These are phyloP conservation scores for Phlyctochytrium arcticum DNA, from an alignment of 192 early-diverging fungal genomes.

Conservation along the genomic window DNA sequence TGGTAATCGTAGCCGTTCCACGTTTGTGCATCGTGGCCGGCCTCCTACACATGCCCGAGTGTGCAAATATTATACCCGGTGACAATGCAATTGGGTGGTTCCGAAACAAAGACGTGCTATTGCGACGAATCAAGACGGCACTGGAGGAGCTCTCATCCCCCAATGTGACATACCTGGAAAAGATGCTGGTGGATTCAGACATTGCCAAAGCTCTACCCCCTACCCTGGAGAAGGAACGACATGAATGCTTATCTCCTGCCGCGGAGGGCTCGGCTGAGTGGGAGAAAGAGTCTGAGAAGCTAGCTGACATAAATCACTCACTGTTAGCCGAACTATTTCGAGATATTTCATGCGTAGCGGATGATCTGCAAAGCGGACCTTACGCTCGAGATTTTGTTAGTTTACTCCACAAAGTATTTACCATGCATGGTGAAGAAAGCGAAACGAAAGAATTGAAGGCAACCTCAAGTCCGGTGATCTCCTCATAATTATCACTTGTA, in stretches of 20 bases:
- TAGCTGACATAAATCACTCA: background rate
- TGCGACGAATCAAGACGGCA: background rate
- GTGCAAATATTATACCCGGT: constrained; percentile 50
- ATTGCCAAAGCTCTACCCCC: no score
- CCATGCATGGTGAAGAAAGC: constrained; percentile 37
- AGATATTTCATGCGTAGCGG: constrained; percentile 49
- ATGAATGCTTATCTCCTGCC: background rate
- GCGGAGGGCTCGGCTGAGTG: no score
- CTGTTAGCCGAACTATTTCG: constrained; percentile 31
- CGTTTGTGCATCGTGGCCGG: constrained; percentile 57
- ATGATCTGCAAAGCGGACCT: constrained; percentile 41
- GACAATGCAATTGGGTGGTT: constrained; percentile 62
- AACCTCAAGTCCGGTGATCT: no score
- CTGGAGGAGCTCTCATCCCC: background rate
- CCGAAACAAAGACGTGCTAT: constrained; percentile 33
- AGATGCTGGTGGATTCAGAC: constrained; percentile 21
- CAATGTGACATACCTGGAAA: constrained; percentile 10
- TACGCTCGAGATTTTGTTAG: constrained; percentile 51
- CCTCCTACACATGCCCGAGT: constrained; percentile 48
- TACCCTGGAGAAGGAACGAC: background rate
- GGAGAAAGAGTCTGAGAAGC: no score
- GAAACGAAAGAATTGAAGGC: background rate
- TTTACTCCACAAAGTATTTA: constrained; percentile 55
- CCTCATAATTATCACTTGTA: no score
- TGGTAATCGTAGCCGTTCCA: constrained; percentile 55